phyloP scores from a whole-genome alignment of 306 rosid genomes.

The Aeschynomene evenia region DNA sequence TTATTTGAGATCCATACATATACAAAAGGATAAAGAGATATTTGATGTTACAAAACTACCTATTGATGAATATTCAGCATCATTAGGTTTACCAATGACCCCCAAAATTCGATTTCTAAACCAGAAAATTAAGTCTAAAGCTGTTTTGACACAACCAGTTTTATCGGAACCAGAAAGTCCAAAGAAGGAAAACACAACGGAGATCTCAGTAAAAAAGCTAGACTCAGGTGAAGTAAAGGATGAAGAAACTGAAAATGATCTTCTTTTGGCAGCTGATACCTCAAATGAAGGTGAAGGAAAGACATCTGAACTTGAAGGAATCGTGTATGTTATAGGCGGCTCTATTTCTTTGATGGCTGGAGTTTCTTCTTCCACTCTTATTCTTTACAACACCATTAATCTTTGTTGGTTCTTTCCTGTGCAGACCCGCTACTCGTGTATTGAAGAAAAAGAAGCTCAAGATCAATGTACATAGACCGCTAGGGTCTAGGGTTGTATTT shows the following conservation, averaged over 20 bases:
- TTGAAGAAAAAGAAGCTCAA: slow-evolving; percentile 83
- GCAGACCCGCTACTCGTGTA: slow-evolving; percentile 58
- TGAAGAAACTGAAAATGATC: slow-evolving; percentile 45
- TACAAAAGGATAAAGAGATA: slow-evolving; percentile 81
- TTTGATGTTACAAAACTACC: slow-evolving; percentile 78
- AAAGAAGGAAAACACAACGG: slow-evolving; percentile 34
- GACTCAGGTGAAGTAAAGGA: slow-evolving; percentile 41
- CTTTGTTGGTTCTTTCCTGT: slow-evolving; percentile 22
- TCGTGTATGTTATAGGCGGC: slow-evolving; percentile 41
- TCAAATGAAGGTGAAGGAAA: slow-evolving; percentile 35
- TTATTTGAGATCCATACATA: slow-evolving; percentile 67
- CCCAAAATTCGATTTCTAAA: slow-evolving; percentile 72
- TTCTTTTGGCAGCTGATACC: slow-evolving; percentile 38
- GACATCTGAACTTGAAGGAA: slow-evolving; percentile 43
- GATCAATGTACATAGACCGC: slow-evolving; percentile 75
- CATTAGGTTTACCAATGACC: slow-evolving; percentile 84
- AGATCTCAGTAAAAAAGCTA: slow-evolving; percentile 44
- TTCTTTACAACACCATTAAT: not conserved
- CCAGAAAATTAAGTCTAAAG: slow-evolving; percentile 54
- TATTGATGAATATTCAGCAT: slow-evolving; percentile 69
- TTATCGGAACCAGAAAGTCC: slow-evolving; percentile 44
- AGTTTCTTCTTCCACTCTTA: not conserved
- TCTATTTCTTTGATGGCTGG: not conserved
- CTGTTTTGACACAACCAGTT: slow-evolving; percentile 25
- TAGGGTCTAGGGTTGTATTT: slow-evolving; percentile 74